Evolutionary conservation across 345 rosid species (phyloP), one percentile per base, ranked within the genome.

Genomic region (Mangifera indica): DNA sequence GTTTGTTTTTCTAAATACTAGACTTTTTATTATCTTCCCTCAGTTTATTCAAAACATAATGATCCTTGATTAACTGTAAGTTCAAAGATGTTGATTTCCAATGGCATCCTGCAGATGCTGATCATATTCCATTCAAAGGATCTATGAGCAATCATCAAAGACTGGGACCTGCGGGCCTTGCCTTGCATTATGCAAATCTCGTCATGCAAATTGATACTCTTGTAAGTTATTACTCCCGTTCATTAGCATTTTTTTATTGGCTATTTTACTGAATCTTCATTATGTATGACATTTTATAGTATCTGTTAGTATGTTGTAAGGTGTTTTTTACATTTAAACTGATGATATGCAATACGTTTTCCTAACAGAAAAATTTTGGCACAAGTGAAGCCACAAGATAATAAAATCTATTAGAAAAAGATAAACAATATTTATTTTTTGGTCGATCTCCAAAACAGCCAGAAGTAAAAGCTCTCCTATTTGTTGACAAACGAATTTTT

Each of bases 121-220:
- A 71, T 74, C 67, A 77, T 63, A 64, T 42, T 37, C 63, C 69
- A 7, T 75, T 71, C 34, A 77, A 79, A 73, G 85, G 73, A 66
- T 74, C 72, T 46, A 44, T 62, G 46, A 80, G 64, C 71, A 58
- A 65, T 74, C 76, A 77, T 71, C 84, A 78, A 77, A 87, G 80
- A 79, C 74, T 93, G 78, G 98, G 98, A 70, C 75, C 82, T 70
- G 89, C 92, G 75, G 97, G 95, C 72, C 98, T 92, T 74, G 93
- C 95, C 12, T 77, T 92, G 78, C 97, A 94, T 67, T 92, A 92
- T 74, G 98, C 98, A 59, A 88, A 87, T 67, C 74, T 92, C 32
- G 79, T 94, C 71, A 62, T 79, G 75, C 98, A 85, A 84, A 87
- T 94, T 64, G 98, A 94, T 75, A 83, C 82, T 70, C 85, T 90